Evolutionary conservation across 2,329 filamentous ascomycete species (phyloP).

Genomic region (Claviceps sp.): DNA sequence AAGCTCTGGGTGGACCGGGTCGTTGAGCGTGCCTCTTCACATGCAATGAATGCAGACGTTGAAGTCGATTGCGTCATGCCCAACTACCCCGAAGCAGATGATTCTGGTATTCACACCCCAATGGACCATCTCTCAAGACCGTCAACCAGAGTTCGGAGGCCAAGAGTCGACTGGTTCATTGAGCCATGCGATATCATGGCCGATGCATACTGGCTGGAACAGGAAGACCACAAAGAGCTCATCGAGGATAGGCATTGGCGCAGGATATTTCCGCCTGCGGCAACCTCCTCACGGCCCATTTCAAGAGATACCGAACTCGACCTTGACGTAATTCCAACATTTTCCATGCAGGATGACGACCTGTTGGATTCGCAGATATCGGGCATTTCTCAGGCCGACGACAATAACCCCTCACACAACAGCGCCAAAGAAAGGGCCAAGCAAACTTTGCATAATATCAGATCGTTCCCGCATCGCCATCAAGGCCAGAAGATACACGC

Average conservation of each 20-base stretch:
- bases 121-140: conserved; percentile 29
- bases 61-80: conserved; percentile 22
- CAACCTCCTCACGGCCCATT: conserved; percentile 16
- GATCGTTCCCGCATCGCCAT: conserved; percentile 41
- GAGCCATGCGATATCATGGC: conserved; percentile 77
- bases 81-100: conserved; percentile 32
- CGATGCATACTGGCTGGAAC: conserved; percentile 83
- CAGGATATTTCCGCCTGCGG: conserved; percentile 48
- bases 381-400: conserved; percentile 18
- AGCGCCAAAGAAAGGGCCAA: conserved; percentile 45
- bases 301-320: conserved; percentile 19
- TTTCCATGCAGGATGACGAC: conserved; percentile 14
- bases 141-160: conserved; percentile 50
- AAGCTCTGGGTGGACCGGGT: conserved; percentile 66
- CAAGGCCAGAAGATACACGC: conserved; percentile 34
- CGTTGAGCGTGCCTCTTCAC: conserved; percentile 19
- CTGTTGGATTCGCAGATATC: conserved; percentile 11
- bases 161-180: conserved; percentile 73
- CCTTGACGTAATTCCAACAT: conserved; percentile 12
- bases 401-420: conserved; percentile 33
- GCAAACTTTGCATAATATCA: conserved; percentile 44
- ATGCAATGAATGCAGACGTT: conserved; percentile 12
- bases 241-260: conserved; percentile 70
- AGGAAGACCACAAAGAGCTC: conserved; percentile 63
- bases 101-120: conserved; percentile 25